phyloP scores from a whole-genome alignment of 306 rosid genomes.

The Trifolium repens region DNA sequence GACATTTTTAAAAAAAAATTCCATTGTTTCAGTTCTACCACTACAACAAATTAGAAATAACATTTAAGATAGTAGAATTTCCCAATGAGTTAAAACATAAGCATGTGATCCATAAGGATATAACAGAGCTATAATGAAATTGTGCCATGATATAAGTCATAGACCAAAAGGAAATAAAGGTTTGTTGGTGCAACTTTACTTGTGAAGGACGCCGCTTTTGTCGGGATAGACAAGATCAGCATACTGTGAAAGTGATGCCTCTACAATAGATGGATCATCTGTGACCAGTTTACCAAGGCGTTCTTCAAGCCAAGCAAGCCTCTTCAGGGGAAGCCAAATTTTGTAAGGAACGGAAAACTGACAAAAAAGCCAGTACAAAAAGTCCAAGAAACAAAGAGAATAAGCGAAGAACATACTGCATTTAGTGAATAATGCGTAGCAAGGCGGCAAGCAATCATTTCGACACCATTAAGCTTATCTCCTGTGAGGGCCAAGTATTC shows the following conservation, averaged over 20 bases:
- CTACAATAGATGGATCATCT: conserved; percentile 79
- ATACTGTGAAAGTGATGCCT: conserved; percentile 81
- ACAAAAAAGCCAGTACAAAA: conserved; percentile 22
- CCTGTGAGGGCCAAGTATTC: conserved; percentile 97
- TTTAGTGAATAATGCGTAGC: conserved; percentile 81
- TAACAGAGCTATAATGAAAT: conserved; percentile 4
- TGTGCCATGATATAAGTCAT: conserved; percentile 2
- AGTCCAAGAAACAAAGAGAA: conserved; percentile 19
- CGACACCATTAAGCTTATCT: conserved; percentile 93
- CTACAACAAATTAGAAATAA: conserved; percentile 16
- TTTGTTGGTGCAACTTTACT: conserved; percentile 58
- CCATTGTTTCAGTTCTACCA: conserved; percentile 17
- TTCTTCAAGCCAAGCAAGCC: conserved; percentile 80
- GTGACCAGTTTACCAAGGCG: conserved; percentile 82
- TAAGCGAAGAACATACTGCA: conserved; percentile 64
- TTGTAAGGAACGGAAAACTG: conserved; percentile 37
- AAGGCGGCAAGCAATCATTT: conserved; percentile 94
- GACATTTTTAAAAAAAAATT: not conserved
- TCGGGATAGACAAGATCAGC: conserved; percentile 91
- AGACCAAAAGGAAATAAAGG: conserved; percentile 37
- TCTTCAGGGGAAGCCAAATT: conserved; percentile 54
- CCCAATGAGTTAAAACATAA: not conserved
- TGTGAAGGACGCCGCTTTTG: conserved; percentile 65
- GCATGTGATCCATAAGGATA: conserved; percentile 18
- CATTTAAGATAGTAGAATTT: conserved; percentile 17